Base-by-base conservation (phyloP, 2,329 filamentous ascomycete species). In the Cladobotryum protrusum region DNA sequence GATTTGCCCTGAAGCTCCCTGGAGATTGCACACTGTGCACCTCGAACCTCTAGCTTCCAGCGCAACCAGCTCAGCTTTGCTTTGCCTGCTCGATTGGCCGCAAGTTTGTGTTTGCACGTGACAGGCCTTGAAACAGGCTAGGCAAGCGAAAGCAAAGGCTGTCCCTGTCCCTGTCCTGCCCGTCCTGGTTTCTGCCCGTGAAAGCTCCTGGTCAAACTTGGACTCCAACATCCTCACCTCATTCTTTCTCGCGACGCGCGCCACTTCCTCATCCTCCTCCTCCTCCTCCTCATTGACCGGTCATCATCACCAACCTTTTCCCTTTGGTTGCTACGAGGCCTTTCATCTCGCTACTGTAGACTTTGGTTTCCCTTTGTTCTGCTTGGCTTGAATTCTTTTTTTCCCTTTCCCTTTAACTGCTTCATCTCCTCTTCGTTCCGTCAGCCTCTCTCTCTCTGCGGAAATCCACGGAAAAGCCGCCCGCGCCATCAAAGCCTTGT, bases 191-290 rank as follows among this genome's bases (percentile, higher is more conserved):
- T 29, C 24, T 29, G 24, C 24, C n/a, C n/a, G n/a, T n/a, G 6
- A 29, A 9, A 29, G 24, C 24, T 29, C 24, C 24, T 29, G 24
- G 24, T 29, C 24, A 29, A 29, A 29, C 24, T 29, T 29, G 24
- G 24, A 29, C 47, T 37, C 32, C 24, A 41, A 13, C 37, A 44
- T 46, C 42, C 29, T 17, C 32, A n/a, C n/a, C 35, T 18, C 32
- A 39, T 37, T 33, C 47, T 42, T 40, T 34, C 35, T 12, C 43
- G 42, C 50, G 35, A 49, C 50, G 50, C 47, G 47, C 50, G 14
- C 29, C 35, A 12, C 39, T 49, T 44, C 43, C 20, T 19, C 33
- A 32, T 19, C 33, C 43, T 37, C 37, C 42, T 42, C 40, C 29
- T 41, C 45, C 46, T 20, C 20, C 40, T 24, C 36, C 36, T 35